Evolutionary conservation across 805 yeast species (phyloP), one percentile per base, ranked within the genome.

Genomic region (Hanseniaspora meyeri): DNA sequence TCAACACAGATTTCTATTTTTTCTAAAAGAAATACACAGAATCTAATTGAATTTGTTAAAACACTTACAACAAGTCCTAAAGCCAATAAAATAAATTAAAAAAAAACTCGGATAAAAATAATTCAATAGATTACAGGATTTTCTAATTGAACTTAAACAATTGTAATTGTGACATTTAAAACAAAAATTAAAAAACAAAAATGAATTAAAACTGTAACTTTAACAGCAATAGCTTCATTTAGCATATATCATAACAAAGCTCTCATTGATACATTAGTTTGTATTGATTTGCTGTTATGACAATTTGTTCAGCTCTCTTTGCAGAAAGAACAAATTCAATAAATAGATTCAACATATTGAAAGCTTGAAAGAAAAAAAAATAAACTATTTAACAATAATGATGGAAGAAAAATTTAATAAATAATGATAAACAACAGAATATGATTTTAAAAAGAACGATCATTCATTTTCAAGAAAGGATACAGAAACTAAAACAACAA

Each of bases 31-130:
- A 34, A 34, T 3, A 12, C 3, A 34, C 11, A 4, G 37, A 34
- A 34, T 34, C 27, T 3, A 34, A 34, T 34, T 11, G 14, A 34
- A 34, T 34, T 34, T 11, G 37, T 10, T 34, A 11, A 11, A 34
- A 11, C 11, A 11, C 37, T 34, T 34, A 11, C 14, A 34, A 34
- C 14, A 11, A 34, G 14, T 12, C 11, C 37, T 10, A 2, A 12
- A 36, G n/a, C 16, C n/a, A 3, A 12, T 3, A 12, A 36, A 16
- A 12, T n/a, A 36, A 36, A 14, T 34, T 17, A 45, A n/a, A 39
- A 39, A 27, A 39, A 39, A 32, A 49, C 31, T 39, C 52, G 52
- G 52, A 49, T 49, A 43, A 49, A 36, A 31, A 31, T 45, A 31
- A 45, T n/a, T 31, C 27, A 31, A 31, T 45, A 31, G 49, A 45